These are phyloP conservation scores for Solidago caesia DNA, from an alignment of 129 eudicot species.

Conservation along the genomic window DNA sequence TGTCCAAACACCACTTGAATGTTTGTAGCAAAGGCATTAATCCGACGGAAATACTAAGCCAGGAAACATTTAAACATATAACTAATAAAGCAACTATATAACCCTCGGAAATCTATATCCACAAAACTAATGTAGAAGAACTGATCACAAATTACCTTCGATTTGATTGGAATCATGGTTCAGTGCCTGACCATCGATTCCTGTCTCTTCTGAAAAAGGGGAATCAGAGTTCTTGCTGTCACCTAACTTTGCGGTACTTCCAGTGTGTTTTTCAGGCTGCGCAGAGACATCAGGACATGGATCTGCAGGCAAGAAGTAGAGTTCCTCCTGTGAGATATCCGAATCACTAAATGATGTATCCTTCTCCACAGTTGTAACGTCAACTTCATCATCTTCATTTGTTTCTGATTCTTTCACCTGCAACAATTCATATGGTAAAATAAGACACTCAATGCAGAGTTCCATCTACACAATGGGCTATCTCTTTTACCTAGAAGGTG, in stretches of 20 bases:
- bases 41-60: not conserved
- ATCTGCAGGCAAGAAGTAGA: constrained; percentile 79
- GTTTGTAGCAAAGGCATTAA: not conserved
- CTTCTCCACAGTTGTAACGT: constrained; percentile 62
- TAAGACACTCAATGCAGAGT: not conserved
- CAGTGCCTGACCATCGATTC: constrained; percentile 49
- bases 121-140: not conserved
- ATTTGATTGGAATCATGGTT: constrained; percentile 59
- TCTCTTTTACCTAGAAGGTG: not conserved
- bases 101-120: not conserved
- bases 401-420: constrained; percentile 64
- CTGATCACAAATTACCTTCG: constrained; percentile 52
- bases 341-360: constrained; percentile 89
- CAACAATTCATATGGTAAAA: not conserved
- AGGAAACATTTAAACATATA: not conserved
- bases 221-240: constrained; percentile 67
- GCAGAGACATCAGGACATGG: constrained; percentile 75
- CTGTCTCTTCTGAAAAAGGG: constrained; percentile 72
- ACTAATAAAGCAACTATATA: not conserved
- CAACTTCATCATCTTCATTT: constrained; percentile 88
- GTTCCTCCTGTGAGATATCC: constrained; percentile 82
- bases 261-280: constrained; percentile 57
- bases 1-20: not conserved
- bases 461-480: not conserved
- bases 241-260: constrained; percentile 44